phyloP scores from a whole-genome alignment of 495 filamentous ascomycete genomes.

The Oidiodendron maius region DNA sequence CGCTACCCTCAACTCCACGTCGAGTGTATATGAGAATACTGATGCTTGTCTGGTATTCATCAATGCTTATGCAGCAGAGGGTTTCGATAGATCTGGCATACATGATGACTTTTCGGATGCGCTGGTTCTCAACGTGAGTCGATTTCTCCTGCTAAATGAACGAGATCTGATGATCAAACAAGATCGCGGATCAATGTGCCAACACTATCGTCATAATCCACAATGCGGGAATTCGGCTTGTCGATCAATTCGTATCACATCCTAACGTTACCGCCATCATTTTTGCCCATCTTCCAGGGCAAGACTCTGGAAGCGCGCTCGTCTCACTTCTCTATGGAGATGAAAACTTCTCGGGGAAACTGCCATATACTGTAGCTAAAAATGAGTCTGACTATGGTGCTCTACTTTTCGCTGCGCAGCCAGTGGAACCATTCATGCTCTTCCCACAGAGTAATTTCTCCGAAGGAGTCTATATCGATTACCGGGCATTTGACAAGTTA shows the following conservation, averaged over 20 bases:
- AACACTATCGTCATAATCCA: slow-evolving; percentile 62
- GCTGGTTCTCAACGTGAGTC: slow-evolving; percentile 50
- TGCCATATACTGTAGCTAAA: slow-evolving; percentile 67
- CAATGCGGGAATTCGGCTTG: slow-evolving; percentile 50
- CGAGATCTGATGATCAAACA: too few relatives aligned
- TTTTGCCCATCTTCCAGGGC: slow-evolving; percentile 55
- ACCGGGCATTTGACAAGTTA: slow-evolving; percentile 63
- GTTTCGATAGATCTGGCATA: slow-evolving; percentile 33
- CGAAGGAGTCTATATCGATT: slow-evolving; percentile 64
- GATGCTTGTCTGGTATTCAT: slow-evolving; percentile 64
- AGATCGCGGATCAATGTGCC: slow-evolving; percentile 41
- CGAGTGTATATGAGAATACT: slow-evolving; percentile 35
- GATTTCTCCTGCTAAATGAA: too few relatives aligned
- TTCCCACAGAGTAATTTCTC: slow-evolving; percentile 55
- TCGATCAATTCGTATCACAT: slow-evolving; percentile 53
- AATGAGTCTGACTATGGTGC: slow-evolving; percentile 59
- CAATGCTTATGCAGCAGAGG: slow-evolving; percentile 56
- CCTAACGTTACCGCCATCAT: slow-evolving; percentile 60
- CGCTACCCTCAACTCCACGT: slow-evolving; percentile 29
- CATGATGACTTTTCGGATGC: slow-evolving; percentile 42
- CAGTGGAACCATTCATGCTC: slow-evolving; percentile 28
- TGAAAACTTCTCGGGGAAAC: slow-evolving; percentile 52
- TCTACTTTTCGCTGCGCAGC: slow-evolving; percentile 17
- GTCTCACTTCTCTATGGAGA: slow-evolving; percentile 55
- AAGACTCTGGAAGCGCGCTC: slow-evolving; percentile 53